Evolutionary conservation across 1,284 basidiomycete genomes (phyloP).

Genomic region (Ganoderma multipileum): DNA sequence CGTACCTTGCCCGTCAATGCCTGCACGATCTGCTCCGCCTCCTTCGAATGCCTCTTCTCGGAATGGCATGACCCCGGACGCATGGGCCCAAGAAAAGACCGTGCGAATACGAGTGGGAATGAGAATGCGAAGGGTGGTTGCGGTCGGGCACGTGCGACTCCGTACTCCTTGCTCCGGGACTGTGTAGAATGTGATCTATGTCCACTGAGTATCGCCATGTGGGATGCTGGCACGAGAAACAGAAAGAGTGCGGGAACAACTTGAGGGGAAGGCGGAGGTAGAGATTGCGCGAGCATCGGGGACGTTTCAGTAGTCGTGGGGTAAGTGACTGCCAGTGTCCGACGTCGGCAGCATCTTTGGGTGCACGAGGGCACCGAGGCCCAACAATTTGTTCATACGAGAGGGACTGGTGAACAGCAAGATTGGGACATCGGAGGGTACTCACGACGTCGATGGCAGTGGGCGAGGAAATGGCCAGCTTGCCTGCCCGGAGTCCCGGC

Average conservation of each 20-base stretch:
- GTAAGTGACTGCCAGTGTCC: not conserved
- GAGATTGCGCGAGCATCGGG: constrained; percentile 24
- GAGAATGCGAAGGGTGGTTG: constrained; percentile 43
- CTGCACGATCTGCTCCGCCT: constrained; percentile 75
- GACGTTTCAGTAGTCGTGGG: constrained; percentile 16
- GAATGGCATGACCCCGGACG: constrained; percentile 68
- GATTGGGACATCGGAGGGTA: not conserved
- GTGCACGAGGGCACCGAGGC: not conserved
- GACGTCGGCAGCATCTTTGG: not conserved
- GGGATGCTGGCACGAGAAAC: not conserved
- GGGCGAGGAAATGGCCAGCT: not conserved
- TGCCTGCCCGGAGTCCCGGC: not conserved
- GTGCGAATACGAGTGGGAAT: constrained; percentile 64
- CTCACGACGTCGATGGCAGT: not conserved
- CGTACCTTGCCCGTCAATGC: constrained; percentile 73
- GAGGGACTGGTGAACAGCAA: constrained; percentile 1
- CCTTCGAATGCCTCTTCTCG: constrained; percentile 70
- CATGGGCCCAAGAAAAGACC: constrained; percentile 56
- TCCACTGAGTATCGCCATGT: constrained; percentile 32
- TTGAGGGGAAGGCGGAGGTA: not conserved
- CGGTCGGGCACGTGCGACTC: too few species aligned
- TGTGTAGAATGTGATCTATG: constrained; percentile 36
- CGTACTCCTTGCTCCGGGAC: constrained; percentile 39
- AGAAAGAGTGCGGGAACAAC: not conserved
- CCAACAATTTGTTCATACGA: constrained; percentile 2